A percentile compares a stretch with the other conserved stretches of the same genome.
Conservation (phyloP, 345 rosid species). For the Chamaenerion angustifolium region DNA sequence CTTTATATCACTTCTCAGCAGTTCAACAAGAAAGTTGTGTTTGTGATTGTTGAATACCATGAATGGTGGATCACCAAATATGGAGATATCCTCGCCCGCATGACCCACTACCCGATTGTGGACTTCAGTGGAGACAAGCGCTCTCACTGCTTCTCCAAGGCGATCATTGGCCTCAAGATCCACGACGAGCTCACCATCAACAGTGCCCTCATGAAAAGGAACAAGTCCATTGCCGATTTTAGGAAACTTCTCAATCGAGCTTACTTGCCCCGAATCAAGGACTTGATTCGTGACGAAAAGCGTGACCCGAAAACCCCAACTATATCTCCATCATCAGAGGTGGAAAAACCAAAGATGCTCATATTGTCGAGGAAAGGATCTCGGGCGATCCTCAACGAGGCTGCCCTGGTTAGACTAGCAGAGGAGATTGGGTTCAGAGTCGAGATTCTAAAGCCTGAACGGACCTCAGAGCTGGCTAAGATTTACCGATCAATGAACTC, state of each 20-base stretch:
- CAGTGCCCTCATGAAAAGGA: constrained; percentile 24
- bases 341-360: constrained; percentile 45
- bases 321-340: constrained; percentile 11
- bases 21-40: constrained; percentile 52
- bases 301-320: constrained; percentile 13
- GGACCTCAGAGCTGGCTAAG: constrained; percentile 53
- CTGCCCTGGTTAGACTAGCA: constrained; percentile 36
- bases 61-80: constrained; percentile 78
- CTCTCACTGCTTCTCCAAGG: constrained; percentile 74
- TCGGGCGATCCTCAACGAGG: constrained; percentile 51
- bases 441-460: constrained; percentile 37
- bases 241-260: constrained; percentile 43
- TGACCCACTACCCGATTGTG: constrained; percentile 38
- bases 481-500: constrained; percentile 42
- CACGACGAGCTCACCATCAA: constrained; percentile 61
- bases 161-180: constrained; percentile 57
- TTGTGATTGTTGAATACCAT: constrained; percentile 71
- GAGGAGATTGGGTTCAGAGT: constrained; percentile 51
- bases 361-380: constrained; percentile 58
- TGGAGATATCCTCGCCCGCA: constrained; percentile 39
- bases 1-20: constrained; percentile 66
- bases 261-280: constrained; percentile 36
- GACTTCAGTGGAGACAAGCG: constrained; percentile 51
- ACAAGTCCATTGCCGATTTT: constrained; percentile 44
- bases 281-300: constrained; percentile 36